phyloP scores from a whole-genome alignment of 768 basidiomycete genomes.

The Mrakia hoshinonis region DNA sequence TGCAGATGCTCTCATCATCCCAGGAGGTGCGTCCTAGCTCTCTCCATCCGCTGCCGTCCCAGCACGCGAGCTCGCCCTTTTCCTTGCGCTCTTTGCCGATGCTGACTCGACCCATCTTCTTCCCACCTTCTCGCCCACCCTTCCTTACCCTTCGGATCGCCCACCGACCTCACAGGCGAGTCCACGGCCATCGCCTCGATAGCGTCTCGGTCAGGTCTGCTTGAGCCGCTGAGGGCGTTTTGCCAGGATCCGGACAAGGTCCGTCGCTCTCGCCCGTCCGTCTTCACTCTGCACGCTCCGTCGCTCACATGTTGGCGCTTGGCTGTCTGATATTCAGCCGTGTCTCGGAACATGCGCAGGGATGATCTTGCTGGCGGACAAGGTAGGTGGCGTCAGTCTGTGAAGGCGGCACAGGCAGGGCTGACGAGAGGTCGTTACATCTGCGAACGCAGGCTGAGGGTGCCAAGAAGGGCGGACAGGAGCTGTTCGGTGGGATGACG shows the following conservation, averaged over 20 bases:
- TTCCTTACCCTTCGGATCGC: background rate
- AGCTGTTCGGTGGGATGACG: conserved; percentile 26
- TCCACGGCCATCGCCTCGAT: conserved; percentile 28
- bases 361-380: conserved; percentile 25
- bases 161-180: conserved; percentile 9
- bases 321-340: background rate
- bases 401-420: background rate
- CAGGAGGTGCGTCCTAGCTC: conserved; percentile 15
- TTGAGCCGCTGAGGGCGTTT: conserved; percentile 23
- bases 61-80: background rate
- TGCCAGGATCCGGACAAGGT: conserved; percentile 22
- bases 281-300: background rate
- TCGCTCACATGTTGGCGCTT: background rate
- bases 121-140: background rate
- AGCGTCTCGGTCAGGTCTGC: conserved; percentile 22
- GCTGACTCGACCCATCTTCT: background rate
- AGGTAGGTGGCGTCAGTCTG: background rate
- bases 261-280: background rate
- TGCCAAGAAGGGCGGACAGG: conserved; percentile 28
- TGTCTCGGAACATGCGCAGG: conserved; percentile 26
- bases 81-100: background rate
- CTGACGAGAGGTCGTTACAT: background rate
- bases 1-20: conserved; percentile 20
- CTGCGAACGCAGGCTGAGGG: conserved; percentile 10
- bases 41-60: background rate